These are phyloP conservation scores for Pseudogymnoascus sp. DNA, from an alignment of 2,329 filamentous ascomycete genomes.

Conservation along the genomic window DNA sequence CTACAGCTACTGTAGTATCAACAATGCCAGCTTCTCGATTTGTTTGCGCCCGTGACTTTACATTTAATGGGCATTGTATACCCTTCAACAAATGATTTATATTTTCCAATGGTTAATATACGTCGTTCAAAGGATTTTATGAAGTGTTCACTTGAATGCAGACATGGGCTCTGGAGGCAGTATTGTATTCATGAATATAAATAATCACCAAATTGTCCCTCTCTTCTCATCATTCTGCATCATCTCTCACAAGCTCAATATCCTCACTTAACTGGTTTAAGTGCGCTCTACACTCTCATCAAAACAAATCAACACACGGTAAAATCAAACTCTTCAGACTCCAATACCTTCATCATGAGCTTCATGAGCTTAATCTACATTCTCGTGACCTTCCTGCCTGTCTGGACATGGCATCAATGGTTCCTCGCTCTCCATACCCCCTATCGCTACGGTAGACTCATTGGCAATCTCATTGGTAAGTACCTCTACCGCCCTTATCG, in stretches of 20 bases:
- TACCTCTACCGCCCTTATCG: constrained; percentile 81
- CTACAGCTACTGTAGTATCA: background rate
- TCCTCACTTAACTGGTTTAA: background rate
- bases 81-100: background rate
- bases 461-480: constrained; percentile 78
- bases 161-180: background rate
- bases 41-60: background rate
- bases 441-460: constrained; percentile 76
- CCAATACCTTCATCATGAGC: background rate
- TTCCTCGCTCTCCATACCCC: constrained; percentile 43
- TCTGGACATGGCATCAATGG: background rate
- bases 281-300: background rate
- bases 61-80: background rate
- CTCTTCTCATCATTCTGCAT: background rate
- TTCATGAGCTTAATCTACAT: too few relatives aligned
- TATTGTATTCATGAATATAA: background rate
- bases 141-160: background rate
- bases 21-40: background rate
- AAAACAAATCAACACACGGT: background rate
- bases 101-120: background rate
- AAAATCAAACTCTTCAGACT: background rate
- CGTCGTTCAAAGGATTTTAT: background rate
- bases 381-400: background rate
- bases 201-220: background rate
- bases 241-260: background rate